These are phyloP conservation scores for Candida berthetii DNA, from an alignment of 805 yeast species.

Conservation along the genomic window DNA sequence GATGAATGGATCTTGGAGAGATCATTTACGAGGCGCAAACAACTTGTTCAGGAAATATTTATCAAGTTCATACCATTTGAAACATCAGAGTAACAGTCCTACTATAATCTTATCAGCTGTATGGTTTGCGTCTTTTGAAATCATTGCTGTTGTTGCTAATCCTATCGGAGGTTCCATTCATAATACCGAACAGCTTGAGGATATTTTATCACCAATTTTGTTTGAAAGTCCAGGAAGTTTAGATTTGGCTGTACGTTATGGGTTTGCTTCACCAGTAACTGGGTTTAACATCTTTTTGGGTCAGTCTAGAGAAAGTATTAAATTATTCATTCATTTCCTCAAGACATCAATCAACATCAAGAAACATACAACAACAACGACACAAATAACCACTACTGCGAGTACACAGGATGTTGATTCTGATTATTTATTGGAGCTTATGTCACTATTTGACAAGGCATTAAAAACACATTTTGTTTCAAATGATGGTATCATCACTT, in stretches of 20 bases:
- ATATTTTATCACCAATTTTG: constrained; percentile 5
- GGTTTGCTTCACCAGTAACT: constrained; percentile 3
- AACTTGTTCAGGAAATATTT: constrained; percentile 42
- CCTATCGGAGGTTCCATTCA: constrained; percentile 37
- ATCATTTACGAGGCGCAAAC: constrained; percentile 55
- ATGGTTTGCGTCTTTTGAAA: constrained; percentile 48
- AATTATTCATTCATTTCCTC: constrained; percentile 3
- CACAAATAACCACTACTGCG: too few relatives aligned
- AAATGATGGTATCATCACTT: constrained; percentile 3
- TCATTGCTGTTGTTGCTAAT: constrained; percentile 43
- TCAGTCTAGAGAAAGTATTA: constrained; percentile 7
- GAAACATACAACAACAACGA: too few relatives aligned
- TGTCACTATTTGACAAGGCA: constrained; percentile 5
- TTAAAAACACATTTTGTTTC: constrained; percentile 4
- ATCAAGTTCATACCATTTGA: constrained; percentile 3
- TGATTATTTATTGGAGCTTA: constrained; percentile 3
- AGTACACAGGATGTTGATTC: not conserved
- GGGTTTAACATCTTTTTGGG: constrained; percentile 10
- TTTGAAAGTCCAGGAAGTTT: not conserved
- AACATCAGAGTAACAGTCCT: constrained; percentile 1
- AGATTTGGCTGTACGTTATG: constrained; percentile 4
- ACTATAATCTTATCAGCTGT: constrained; percentile 35
- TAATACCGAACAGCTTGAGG: constrained; percentile 33
- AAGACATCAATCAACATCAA: constrained; percentile 1
- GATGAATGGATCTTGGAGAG: constrained; percentile 38